Base-by-base conservation (phyloP, 495 filamentous ascomycete genomes). In the Talaromyces borbonicus region DNA sequence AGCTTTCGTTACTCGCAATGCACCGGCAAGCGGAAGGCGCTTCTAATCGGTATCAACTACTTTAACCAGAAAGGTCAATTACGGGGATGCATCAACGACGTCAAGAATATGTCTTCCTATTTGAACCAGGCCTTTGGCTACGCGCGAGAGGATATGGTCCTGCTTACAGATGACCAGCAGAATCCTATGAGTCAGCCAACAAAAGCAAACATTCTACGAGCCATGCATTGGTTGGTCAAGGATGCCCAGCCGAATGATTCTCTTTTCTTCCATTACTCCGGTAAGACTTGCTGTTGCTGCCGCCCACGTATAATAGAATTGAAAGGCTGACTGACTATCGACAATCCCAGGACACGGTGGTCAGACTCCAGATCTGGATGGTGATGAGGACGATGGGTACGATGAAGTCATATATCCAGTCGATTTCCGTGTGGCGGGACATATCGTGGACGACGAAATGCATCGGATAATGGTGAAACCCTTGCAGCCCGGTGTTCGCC, bases 151-250 rank as follows among this genome's bases (percentile, higher is more conserved):
- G 90, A 97, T 62, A 98, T 98, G 92, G 92, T 98, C n/a, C 81
- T 95, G 49, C 73, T 98, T 58, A 97, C 92, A 22, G 92, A 98
- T 60, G 92, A 98, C 58, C 90, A 95, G 63, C 88, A 95, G 60
- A 93, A 95, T 54, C 87, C 88, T 15, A 95, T 95, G 84, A 94
- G 87, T 63, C 87, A 94, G 63, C 92, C 92, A 12, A 95, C 89
- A 1, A 95, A 95, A 63, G 84, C 84, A 45, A 98, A 98, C 56
- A 96, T 98, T 48, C 66, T 98, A 20, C 78, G 93, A 16, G 92
- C 93, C 15, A 97, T 97, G 92, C 93, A 96, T 62, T 98, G 92
- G 92, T 70, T 98, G 20, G 88, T 97, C 25, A 96, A 95, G 64
- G 90, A 95, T 60, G 90, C 90, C 15, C 77, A 76, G 43, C 86